phyloP scores from a whole-genome alignment of 148 eudicot species.

The Chenopodium album region DNA sequence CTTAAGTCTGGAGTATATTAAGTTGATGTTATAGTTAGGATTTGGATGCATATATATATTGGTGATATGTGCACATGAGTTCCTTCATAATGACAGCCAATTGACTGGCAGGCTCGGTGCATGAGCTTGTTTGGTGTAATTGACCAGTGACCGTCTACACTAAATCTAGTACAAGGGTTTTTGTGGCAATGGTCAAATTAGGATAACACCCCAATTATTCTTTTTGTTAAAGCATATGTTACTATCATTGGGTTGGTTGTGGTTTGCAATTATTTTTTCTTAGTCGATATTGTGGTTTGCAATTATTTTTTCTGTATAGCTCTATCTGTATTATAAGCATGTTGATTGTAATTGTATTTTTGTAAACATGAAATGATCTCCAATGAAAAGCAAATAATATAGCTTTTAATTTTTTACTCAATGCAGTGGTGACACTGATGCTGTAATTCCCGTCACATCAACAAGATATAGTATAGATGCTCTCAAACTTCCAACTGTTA shows the following conservation, averaged over 20 bases:
- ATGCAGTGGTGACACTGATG: slow-evolving; percentile 86
- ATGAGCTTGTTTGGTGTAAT: neutral
- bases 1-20: neutral
- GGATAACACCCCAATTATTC: too few relatives aligned
- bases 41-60: neutral
- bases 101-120: neutral
- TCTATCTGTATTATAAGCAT: neutral
- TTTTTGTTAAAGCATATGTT: too few relatives aligned
- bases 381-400: neutral
- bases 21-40: neutral
- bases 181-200: neutral
- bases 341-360: neutral
- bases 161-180: neutral
- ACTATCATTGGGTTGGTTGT: too few relatives aligned
- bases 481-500: slow-evolving; percentile 61
- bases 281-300: too few relatives aligned
- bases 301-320: neutral
- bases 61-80: neutral
- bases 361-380: neutral
- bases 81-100: neutral
- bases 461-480: slow-evolving; percentile 80
- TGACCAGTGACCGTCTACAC: neutral
- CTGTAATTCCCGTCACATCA: slow-evolving; percentile 87
- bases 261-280: too few relatives aligned
- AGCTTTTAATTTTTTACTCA: neutral